Evolutionary conservation across 148 eudicot genomes (phyloP).

Genomic region (Rhododendron ovatum): DNA sequence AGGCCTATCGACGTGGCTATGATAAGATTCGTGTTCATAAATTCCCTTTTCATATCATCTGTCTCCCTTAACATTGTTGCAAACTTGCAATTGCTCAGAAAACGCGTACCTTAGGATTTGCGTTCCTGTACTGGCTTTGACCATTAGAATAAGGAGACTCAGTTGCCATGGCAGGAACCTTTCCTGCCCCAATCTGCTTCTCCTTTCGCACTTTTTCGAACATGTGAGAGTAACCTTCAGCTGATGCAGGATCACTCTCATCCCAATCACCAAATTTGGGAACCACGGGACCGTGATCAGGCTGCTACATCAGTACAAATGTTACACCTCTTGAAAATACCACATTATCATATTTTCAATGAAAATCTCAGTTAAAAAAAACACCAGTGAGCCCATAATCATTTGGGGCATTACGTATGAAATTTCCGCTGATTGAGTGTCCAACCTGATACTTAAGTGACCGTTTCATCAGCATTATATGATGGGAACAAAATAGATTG

Average conservation of each 20-base stretch:
- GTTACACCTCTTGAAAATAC: neutral
- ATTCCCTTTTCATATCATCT: neutral
- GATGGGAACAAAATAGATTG: neutral
- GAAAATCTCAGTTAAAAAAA: neutral
- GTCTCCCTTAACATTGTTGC: neutral
- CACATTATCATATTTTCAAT: neutral
- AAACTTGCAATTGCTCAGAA: neutral
- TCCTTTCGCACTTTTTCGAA: conserved; percentile 59
- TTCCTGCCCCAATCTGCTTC: conserved; percentile 49
- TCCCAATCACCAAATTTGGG: conserved; percentile 78
- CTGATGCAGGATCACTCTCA: conserved; percentile 59
- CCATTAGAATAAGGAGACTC: conserved; percentile 34
- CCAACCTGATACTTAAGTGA: neutral
- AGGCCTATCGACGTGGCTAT: neutral
- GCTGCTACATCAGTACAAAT: conserved; percentile 34
- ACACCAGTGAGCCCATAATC: neutral
- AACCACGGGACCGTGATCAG: conserved; percentile 50
- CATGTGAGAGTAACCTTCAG: conserved; percentile 51
- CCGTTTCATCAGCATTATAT: neutral
- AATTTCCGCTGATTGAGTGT: neutral
- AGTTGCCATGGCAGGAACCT: conserved; percentile 36
- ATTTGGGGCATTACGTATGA: neutral
- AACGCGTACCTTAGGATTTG: conserved; percentile 42
- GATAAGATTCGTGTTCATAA: neutral
- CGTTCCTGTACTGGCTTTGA: conserved; percentile 34